These are phyloP conservation scores for Cymodocea nodosa DNA, from an alignment of 116 monocot species.

Conservation along the genomic window DNA sequence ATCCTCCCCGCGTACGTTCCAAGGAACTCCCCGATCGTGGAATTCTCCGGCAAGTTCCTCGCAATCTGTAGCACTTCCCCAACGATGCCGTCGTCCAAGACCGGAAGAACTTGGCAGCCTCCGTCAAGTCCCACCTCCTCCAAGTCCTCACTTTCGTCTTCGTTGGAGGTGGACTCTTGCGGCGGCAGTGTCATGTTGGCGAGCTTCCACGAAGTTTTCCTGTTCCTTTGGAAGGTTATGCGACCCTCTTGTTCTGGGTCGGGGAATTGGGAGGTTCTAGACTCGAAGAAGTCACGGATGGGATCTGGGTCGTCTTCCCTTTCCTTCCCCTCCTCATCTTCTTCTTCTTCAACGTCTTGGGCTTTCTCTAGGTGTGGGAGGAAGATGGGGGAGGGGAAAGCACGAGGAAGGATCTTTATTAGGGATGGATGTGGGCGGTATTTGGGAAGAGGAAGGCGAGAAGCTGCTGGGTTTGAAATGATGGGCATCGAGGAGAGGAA, in stretches of 20 bases:
- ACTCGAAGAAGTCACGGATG: conserved; percentile 41
- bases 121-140: not conserved
- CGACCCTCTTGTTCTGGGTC: conserved; percentile 54
- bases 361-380: conserved; percentile 32
- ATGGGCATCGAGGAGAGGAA: not conserved
- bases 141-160: conserved; percentile 3
- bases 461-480: not conserved
- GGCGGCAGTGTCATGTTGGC: conserved; percentile 7
- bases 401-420: no score
- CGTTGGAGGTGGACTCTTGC: not conserved
- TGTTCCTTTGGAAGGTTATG: conserved; percentile 35
- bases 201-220: conserved; percentile 44
- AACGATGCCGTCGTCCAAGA: conserved; percentile 13
- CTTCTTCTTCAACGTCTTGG: not conserved
- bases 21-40: conserved; percentile 49
- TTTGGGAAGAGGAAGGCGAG: not conserved
- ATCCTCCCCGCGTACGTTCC: conserved; percentile 35
- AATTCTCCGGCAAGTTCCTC: conserved; percentile 41
- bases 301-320: conserved; percentile 20
- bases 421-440: not conserved
- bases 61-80: conserved; percentile 48
- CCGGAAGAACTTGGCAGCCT: not conserved
- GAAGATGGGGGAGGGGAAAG: conserved; percentile 15
- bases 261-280: conserved; percentile 8
- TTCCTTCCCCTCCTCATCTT: conserved; percentile 1